A percentile compares a stretch with the other conserved stretches of the same genome.
phyloP scores from a whole-genome alignment of 2,329 filamentous ascomycete genomes.

The Drechslerella coelobrocha region DNA sequence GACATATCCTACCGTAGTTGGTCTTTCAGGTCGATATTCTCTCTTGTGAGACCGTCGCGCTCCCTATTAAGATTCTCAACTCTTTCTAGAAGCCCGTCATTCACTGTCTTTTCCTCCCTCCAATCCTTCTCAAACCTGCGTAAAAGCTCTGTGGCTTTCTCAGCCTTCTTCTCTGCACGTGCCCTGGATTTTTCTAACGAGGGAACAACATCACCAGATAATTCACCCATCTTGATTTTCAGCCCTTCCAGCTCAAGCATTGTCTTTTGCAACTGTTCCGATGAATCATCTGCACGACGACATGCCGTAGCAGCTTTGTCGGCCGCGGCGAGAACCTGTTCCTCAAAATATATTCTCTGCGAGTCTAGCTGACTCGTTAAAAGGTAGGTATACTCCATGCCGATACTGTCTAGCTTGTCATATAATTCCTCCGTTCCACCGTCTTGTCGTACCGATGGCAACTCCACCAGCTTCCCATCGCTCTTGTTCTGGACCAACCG shows the following conservation, averaged over 20 bases:
- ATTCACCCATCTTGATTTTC: slow-evolving; percentile 63
- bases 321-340: slow-evolving; percentile 83
- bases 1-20: slow-evolving; percentile 28
- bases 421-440: slow-evolving; percentile 55
- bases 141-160: slow-evolving; percentile 77
- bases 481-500: slow-evolving; percentile 92
- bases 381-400: slow-evolving; percentile 91
- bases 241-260: slow-evolving; percentile 64
- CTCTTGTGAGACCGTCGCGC: slow-evolving; percentile 65
- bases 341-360: slow-evolving; percentile 92
- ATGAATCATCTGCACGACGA: slow-evolving; percentile 59
- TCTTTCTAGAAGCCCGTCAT: slow-evolving; percentile 78
- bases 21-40: slow-evolving; percentile 65
- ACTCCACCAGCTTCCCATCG: slow-evolving; percentile 87
- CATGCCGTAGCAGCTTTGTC: slow-evolving; percentile 69
- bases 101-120: slow-evolving; percentile 85
- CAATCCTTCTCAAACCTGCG: slow-evolving; percentile 76
- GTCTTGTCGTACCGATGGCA: slow-evolving; percentile 63
- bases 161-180: slow-evolving; percentile 71
- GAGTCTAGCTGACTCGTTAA: slow-evolving; percentile 91
- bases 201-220: slow-evolving; percentile 68
- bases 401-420: slow-evolving; percentile 77
- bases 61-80: slow-evolving; percentile 73
- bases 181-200: slow-evolving; percentile 75
- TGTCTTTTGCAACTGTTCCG: slow-evolving; percentile 62